Evolutionary conservation across 75 land plant genomes (phyloP).

Genomic region (Selaginella moellendorffii): DNA sequence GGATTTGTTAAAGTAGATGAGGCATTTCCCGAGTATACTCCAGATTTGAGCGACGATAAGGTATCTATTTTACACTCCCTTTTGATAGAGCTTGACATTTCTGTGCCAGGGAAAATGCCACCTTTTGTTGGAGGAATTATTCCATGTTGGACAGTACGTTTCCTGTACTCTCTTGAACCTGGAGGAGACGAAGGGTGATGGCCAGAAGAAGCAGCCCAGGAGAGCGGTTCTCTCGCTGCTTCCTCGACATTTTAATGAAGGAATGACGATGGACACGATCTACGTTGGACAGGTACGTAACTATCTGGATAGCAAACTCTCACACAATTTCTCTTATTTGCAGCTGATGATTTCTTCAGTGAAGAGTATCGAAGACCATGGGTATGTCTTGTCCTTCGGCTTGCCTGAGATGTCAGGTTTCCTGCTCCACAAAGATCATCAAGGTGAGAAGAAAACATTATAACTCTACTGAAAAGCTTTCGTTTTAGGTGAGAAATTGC

Average conservation of each 20-base stretch:
- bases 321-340: conserved; percentile 6
- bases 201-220: conserved; percentile 29
- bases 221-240: conserved; percentile 71
- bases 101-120: conserved; percentile 26
- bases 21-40: conserved; percentile 20
- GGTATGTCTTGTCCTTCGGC: conserved; percentile 83
- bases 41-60: conserved; percentile 23
- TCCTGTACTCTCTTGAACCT: conserved; percentile 54
- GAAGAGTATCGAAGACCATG: conserved; percentile 88
- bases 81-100: not conserved
- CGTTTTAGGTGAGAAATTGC: conserved; percentile 16
- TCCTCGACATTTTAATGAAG: conserved; percentile 53
- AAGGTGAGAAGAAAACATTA: conserved; percentile 25
- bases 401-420: conserved; percentile 64
- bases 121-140: conserved; percentile 27
- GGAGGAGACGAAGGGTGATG: conserved; percentile 24
- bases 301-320: not conserved
- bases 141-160: conserved; percentile 68
- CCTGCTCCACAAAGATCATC: conserved; percentile 26
- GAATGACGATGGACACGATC: conserved; percentile 57
- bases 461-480: not conserved
- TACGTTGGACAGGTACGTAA: conserved; percentile 72
- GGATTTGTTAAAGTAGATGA: conserved; percentile 68
- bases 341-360: conserved; percentile 60
- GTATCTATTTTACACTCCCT: not conserved